Evolutionary conservation across 2,329 filamentous ascomycete genomes (phyloP), one percentile per base, ranked within the genome.

Genomic region (Amesomyces nigricolor): DNA sequence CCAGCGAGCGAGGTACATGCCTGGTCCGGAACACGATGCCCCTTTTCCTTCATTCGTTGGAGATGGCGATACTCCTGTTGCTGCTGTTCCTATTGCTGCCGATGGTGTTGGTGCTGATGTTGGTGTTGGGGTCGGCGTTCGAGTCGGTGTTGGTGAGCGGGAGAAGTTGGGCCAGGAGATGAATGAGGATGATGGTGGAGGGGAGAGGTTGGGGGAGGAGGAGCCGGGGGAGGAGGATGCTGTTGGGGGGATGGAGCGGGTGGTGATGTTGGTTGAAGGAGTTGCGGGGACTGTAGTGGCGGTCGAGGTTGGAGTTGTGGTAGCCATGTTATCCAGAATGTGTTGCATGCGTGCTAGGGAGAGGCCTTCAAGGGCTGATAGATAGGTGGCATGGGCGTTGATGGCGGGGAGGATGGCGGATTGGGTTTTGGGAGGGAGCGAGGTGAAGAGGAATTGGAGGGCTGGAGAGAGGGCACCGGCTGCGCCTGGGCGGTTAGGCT

Each of bases 1-100:
- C 88, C 88, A 91, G 48, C 83, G 78, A 1, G 81, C 77, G 22
- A 91, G 78, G 65, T 87, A 91, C 46, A 87, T 80, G 1, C 88
- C 88, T 0, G 88, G 87, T 0, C 87, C 87, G 22, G 75, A 76
- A 51, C 78, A 40, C 9, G 52, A 52, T 13, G 2, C 13, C 5
- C 29, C 5, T 17, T 14, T 47, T 32, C 22, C 22, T 26, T n/a
- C n/a, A n/a, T n/a, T n/a, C n/a, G n/a, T n/a, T n/a, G n/a, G n/a
- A n/a, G n/a, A n/a, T n/a, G n/a, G n/a, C n/a, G n/a, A n/a, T n/a
- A n/a, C n/a, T n/a, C n/a, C n/a, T n/a, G n/a, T n/a, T n/a, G n/a
- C n/a, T n/a, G n/a, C n/a, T 26, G 22, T 26, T 26, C 22, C 22
- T 26, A 4, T 26, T 26, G 22, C 22, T 26, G 22, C 22, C 22